Conservation (phyloP, 495 filamentous ascomycete genomes). For the Talaromyces borbonicus region DNA sequence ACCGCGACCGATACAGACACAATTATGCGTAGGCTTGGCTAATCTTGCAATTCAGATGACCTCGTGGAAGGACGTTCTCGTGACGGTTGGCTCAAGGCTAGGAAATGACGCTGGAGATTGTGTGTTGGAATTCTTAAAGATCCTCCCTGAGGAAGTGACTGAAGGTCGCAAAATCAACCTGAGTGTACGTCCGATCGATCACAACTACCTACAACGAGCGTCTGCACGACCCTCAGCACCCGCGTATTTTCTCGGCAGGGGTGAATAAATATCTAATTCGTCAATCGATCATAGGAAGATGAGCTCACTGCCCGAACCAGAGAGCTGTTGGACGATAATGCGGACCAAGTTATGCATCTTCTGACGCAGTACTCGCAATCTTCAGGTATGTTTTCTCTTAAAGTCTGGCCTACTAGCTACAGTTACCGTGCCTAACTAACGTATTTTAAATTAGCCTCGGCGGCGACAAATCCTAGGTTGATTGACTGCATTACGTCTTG, state of each 20-base stretch:
- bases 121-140: conserved; percentile 88
- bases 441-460: conserved; percentile 33
- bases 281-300: conserved; percentile 65
- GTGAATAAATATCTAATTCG: conserved; percentile 35
- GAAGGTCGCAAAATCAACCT: conserved; percentile 98
- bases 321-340: conserved; percentile 85
- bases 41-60: conserved; percentile 94
- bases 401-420: neutral
- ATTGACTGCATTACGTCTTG: conserved; percentile 94
- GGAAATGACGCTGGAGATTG: conserved; percentile 70
- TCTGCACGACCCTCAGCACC: conserved; percentile 13
- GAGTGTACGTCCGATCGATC: conserved; percentile 71
- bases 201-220: conserved; percentile 12
- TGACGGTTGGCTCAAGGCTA: conserved; percentile 64
- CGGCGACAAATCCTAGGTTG: conserved; percentile 79
- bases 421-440: no score
- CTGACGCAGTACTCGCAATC: conserved; percentile 84
- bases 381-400: conserved; percentile 52
- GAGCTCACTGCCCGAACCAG: conserved; percentile 71
- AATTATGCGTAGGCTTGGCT: conserved; percentile 89
- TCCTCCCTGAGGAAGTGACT: conserved; percentile 97
- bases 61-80: conserved; percentile 89
- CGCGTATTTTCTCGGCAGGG: conserved; percentile 15
- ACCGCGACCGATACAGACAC: conserved; percentile 83
- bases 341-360: conserved; percentile 71